Conservation (phyloP, 371 early-diverging fungal species). For the Circinella umbellata region DNA sequence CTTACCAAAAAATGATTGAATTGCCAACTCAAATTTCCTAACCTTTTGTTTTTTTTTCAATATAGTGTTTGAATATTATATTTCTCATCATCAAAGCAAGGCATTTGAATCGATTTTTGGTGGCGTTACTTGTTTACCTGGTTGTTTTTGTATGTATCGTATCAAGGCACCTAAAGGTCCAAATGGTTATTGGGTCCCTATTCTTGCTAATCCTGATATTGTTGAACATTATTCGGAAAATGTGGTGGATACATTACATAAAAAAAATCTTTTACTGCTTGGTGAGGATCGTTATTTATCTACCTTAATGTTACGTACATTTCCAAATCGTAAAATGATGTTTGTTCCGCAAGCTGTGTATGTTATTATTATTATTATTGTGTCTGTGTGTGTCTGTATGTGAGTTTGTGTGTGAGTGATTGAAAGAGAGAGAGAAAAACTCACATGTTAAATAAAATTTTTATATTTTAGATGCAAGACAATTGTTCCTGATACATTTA, state of each 20-base stretch:
- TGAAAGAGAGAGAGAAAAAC: neutral
- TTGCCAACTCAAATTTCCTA: too few species aligned
- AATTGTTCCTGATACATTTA: constrained; percentile 82
- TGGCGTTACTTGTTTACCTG: constrained; percentile 96
- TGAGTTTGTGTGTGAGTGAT: too few species aligned
- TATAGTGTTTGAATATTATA: constrained; percentile 54
- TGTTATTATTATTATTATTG: constrained; percentile 8
- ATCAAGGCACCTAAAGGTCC: constrained; percentile 83
- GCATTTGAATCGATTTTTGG: constrained; percentile 97
- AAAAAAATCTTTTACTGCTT: constrained; percentile 91
- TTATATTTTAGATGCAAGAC: constrained; percentile 71
- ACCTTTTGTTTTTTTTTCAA: too few species aligned
- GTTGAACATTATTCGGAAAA: constrained; percentile 90
- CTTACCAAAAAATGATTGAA: neutral
- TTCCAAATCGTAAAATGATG: constrained; percentile 89
- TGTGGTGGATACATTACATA: constrained; percentile 91
- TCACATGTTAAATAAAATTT: neutral
- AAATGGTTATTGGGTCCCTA: constrained; percentile 72
- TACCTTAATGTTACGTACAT: constrained; percentile 91
- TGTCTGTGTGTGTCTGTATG: too few species aligned
- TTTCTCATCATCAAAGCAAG: constrained; percentile 92
- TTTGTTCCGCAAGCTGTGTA: constrained; percentile 87
- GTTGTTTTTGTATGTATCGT: constrained; percentile 95
- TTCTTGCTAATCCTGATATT: constrained; percentile 86
- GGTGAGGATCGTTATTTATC: constrained; percentile 97